A percentile compares a stretch with the other conserved stretches of the same genome.
These are phyloP conservation scores for Ramaria rubella DNA, from an alignment of 768 basidiomycete genomes.

Conservation along the genomic window DNA sequence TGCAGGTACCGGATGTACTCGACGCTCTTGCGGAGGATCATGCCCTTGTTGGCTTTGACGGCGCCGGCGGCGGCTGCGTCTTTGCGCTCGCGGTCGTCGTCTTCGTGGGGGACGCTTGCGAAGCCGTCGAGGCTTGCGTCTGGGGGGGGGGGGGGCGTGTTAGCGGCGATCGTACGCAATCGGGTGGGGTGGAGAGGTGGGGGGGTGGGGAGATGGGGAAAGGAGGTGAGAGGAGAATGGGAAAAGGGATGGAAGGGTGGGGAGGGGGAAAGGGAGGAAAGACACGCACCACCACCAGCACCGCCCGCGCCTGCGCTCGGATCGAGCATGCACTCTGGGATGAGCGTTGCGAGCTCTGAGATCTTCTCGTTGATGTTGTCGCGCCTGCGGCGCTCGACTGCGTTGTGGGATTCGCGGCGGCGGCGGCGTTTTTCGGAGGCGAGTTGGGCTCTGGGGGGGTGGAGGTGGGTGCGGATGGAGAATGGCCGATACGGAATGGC, in stretches of 20 bases:
- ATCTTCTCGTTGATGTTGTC: conserved; percentile 98
- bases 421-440: conserved; percentile 80
- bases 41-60: conserved; percentile 91
- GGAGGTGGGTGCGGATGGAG: no score
- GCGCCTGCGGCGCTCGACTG: conserved; percentile 77
- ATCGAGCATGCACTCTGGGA: conserved; percentile 82
- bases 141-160: no score
- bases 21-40: conserved; percentile 82
- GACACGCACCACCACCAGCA: not conserved
- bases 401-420: conserved; percentile 83
- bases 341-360: conserved; percentile 77
- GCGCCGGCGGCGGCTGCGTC: not conserved
- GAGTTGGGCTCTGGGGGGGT: conserved; percentile 36
- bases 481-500: not conserved
- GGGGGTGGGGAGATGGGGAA: not conserved
- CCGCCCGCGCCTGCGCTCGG: conserved; percentile 30
- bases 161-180: no score
- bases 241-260: not conserved
- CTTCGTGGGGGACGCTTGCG: not conserved
- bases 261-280: conserved; percentile 14
- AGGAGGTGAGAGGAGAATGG: no score
- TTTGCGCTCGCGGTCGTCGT: not conserved
- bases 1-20: conserved; percentile 79
- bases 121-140: no score
- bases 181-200: not conserved